These are phyloP conservation scores for Hemerocallis citrina DNA, from an alignment of 106 monocot species.

Conservation along the genomic window DNA sequence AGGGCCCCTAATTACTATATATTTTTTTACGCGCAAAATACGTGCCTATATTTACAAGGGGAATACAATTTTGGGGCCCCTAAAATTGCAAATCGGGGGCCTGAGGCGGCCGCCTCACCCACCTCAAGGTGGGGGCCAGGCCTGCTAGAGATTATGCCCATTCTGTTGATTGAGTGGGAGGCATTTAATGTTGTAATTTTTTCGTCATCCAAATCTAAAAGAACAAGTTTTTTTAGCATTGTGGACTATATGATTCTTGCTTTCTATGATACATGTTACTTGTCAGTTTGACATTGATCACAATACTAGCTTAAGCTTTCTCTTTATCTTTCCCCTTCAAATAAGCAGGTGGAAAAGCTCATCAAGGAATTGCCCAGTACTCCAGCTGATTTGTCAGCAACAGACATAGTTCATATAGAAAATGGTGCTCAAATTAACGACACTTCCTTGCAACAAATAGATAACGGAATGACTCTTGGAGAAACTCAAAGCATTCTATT, in stretches of 20 bases:
- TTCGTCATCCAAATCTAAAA: too few relatives aligned
- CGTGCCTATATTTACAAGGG: too few relatives aligned
- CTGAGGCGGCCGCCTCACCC: too few relatives aligned
- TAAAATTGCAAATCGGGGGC: too few relatives aligned
- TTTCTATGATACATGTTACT: neutral
- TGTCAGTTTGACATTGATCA: neutral
- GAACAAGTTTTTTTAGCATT: neutral
- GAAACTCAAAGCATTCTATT: slow-evolving; percentile 90
- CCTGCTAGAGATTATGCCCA: too few relatives aligned
- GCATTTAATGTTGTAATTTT: too few relatives aligned
- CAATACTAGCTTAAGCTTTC: neutral
- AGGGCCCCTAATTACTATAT: too few relatives aligned
- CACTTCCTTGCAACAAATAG: slow-evolving; percentile 26
- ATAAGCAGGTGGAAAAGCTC: slow-evolving; percentile 92
- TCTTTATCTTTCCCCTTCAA: slow-evolving; percentile 1
- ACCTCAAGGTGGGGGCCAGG: too few relatives aligned
- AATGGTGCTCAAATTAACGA: slow-evolving; percentile 23
- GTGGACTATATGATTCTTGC: neutral
- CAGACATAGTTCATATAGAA: slow-evolving; percentile 18
- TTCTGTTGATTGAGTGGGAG: too few relatives aligned
- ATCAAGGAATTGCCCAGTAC: slow-evolving; percentile 70
- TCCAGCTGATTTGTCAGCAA: slow-evolving; percentile 34
- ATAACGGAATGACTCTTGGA: slow-evolving; percentile 41
- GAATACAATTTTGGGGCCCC: too few relatives aligned
- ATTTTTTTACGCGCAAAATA: too few relatives aligned